These are phyloP conservation scores for Sclerospora graminicola DNA, from an alignment of 352 stramenopile genomes.

Conservation along the genomic window DNA sequence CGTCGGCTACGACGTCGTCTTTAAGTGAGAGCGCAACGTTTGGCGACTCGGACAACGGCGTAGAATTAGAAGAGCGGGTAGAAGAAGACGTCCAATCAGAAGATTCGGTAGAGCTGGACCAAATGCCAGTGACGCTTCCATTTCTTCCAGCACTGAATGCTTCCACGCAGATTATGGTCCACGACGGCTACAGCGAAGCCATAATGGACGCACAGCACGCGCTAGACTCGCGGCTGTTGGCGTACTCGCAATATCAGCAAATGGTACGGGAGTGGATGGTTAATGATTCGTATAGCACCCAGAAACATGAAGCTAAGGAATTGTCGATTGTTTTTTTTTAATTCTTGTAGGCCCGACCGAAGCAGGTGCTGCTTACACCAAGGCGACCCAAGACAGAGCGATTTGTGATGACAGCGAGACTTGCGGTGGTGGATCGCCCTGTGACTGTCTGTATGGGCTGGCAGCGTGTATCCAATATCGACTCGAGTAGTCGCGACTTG, in stretches of 20 bases:
- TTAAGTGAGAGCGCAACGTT: slow-evolving; percentile 22
- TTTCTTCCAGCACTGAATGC: slow-evolving; percentile 68
- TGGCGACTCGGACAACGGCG: slow-evolving; percentile 19
- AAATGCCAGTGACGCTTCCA: slow-evolving; percentile 38
- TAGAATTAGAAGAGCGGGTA: slow-evolving; percentile 2
- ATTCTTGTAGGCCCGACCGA: slow-evolving; percentile 28
- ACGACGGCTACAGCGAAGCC: slow-evolving; percentile 70
- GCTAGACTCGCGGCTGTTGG: slow-evolving; percentile 65
- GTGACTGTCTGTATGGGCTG: slow-evolving; percentile 83
- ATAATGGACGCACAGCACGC: slow-evolving; percentile 62
- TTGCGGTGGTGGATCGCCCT: slow-evolving; percentile 50
- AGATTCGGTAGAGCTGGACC: slow-evolving; percentile 39
- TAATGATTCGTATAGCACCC: neutral
- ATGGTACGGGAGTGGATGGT: slow-evolving; percentile 26
- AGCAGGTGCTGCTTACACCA: slow-evolving; percentile 55
- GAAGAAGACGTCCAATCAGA: slow-evolving; percentile 17
- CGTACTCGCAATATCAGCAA: slow-evolving; percentile 78
- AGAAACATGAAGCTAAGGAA: neutral
- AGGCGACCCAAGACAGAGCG: slow-evolving; percentile 36
- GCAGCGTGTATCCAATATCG: slow-evolving; percentile 66
- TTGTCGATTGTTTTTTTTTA: slow-evolving; percentile 3
- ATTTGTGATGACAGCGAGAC: slow-evolving; percentile 50
- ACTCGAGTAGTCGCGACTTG: slow-evolving; percentile 60
- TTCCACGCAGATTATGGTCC: slow-evolving; percentile 80
- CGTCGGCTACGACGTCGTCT: slow-evolving; percentile 15